These are phyloP conservation scores for Dryadomyces quercus-mongolicae DNA, from an alignment of 2,329 filamentous ascomycete species.

Conservation along the genomic window DNA sequence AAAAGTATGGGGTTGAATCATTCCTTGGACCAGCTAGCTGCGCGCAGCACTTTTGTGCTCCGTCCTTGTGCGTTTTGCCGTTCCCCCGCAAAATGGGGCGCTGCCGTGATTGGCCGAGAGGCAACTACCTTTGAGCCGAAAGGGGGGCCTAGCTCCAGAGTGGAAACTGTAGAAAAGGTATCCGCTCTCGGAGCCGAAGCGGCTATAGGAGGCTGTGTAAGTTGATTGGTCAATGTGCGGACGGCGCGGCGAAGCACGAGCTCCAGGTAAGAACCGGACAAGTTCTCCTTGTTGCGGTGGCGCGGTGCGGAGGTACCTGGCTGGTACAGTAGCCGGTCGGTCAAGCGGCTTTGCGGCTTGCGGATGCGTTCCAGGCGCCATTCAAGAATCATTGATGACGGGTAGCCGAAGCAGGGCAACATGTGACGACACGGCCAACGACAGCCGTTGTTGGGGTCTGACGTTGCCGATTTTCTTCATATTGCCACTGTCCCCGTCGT, in stretches of 20 bases:
- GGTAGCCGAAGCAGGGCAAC: conserved; percentile 8
- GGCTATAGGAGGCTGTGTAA: conserved; percentile 7
- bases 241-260: background rate
- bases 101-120: conserved; percentile 10
- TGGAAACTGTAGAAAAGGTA: background rate
- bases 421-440: conserved; percentile 9
- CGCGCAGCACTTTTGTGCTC: background rate
- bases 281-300: too few species aligned
- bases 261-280: too few species aligned
- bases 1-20: background rate
- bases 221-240: conserved; percentile 9
- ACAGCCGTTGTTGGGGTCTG: background rate
- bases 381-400: background rate
- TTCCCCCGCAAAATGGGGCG: conserved; percentile 5
- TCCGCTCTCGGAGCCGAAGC: background rate
- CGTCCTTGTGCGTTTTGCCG: conserved; percentile 1
- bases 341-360: conserved; percentile 5
- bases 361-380: background rate
- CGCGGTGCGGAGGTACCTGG: background rate
- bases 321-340: conserved; percentile 9
- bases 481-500: background rate
- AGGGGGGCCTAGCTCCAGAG: background rate
- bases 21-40: background rate
- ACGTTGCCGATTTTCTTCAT: conserved; percentile 1
- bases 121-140: conserved; percentile 4